Evolutionary conservation across 2,329 filamentous ascomycete genomes (phyloP), one percentile per base, ranked within the genome.

Genomic region (Albifimbria verrucaria): DNA sequence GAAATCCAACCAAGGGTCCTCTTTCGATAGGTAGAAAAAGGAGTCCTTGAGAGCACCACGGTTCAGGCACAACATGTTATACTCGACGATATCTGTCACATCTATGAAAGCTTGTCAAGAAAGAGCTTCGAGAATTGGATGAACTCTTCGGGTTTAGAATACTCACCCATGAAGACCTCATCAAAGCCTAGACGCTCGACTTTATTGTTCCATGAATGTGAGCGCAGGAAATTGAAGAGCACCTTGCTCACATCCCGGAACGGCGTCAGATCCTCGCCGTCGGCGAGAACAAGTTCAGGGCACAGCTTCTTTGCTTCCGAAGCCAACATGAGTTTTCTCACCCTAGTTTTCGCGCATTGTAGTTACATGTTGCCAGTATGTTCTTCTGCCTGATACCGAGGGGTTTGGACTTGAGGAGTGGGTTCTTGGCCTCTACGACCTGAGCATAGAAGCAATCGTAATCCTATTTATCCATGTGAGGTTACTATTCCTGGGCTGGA

Each of bases 391-490:
- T 89, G 54, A 96, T 85, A 32, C 91, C 92, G 28, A 97, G 76
- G 7, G 92, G 90, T 18, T 88, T 73, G 1, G 80, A 77, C 65
- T 85, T 90, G 53, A 97, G 76, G 2, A 79, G 75, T 1, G 92
- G 90, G 59, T 89, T 85, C 66, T 89, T 87, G 58, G 87, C 87
- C 72, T 97, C 92, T 60, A 94, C 87, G 9, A 94, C 92, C 48
- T 91, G 90, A 21, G 92, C 92, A 69, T 97, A 97, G 77, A 97
- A 97, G 75, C 90, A 96, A 74, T 93, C 90, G 68, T 92, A 90
- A 70, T 90, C 85, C 85, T 88, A 52, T 11, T 18, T 24, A 44
- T 49, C 23, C 12, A 42, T 50, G 54, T 57, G 46, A 63, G 56
- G 36, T 11, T 43, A 50, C 46, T 45, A 47, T 49, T 54, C 45